These are phyloP conservation scores for Phytophthora vignae DNA, from an alignment of 352 stramenopile species.

Conservation along the genomic window DNA sequence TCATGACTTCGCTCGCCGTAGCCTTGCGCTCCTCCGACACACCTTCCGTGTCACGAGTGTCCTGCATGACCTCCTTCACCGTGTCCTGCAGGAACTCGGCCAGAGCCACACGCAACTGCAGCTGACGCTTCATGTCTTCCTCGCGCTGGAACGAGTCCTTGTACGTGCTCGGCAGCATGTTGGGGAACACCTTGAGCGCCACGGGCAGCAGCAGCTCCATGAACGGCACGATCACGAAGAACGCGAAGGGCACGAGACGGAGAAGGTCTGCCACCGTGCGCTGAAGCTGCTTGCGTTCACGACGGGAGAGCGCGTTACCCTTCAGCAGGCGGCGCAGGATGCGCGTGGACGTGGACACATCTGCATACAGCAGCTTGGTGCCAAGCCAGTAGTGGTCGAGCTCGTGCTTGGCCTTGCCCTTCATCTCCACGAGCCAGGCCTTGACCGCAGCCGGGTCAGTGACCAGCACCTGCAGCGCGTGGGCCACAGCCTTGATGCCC, in stretches of 20 bases:
- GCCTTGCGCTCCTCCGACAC: conserved; percentile 81
- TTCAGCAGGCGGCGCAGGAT: conserved; percentile 93
- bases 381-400: conserved; percentile 97
- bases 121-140: conserved; percentile 98
- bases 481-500: conserved; percentile 61
- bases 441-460: conserved; percentile 72
- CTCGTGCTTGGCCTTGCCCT: conserved; percentile 90
- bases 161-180: conserved; percentile 99
- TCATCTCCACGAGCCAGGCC: conserved; percentile 68
- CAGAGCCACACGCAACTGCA: conserved; percentile 96
- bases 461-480: conserved; percentile 67
- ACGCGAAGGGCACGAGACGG: conserved; percentile 96
- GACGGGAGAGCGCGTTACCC: conserved; percentile 93
- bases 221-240: conserved; percentile 98
- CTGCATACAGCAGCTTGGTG: conserved; percentile 96
- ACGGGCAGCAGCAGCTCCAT: conserved; percentile 98
- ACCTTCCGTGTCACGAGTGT: conserved; percentile 81
- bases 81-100: conserved; percentile 98
- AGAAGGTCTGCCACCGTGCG: conserved; percentile 97
- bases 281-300: conserved; percentile 97
- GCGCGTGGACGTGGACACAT: conserved; percentile 94
- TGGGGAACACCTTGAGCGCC: conserved; percentile 98
- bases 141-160: conserved; percentile 95
- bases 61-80: conserved; percentile 91
- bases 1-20: conserved; percentile 84